Percentiles rank a stretch among this genome's conserved stretches.
Evolutionary conservation across 257 asterid species (phyloP).

Genomic region (Lavandula angustifolia): DNA sequence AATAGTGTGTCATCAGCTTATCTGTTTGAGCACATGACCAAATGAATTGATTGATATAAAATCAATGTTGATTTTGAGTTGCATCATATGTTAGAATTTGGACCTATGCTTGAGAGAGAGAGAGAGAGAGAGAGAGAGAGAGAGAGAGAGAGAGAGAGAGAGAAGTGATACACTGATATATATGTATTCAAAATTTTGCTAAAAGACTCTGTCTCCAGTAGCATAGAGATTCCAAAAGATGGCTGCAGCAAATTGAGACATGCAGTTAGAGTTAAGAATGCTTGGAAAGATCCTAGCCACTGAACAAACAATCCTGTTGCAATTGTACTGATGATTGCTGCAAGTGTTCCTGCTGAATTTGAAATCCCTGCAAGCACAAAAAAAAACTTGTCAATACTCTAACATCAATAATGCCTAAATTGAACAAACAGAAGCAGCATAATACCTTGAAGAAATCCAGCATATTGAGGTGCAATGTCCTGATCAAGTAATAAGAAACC

Average conservation of each 20-base stretch:
- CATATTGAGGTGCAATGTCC: conserved; percentile 92
- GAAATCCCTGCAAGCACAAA: conserved; percentile 59
- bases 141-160: too few species aligned
- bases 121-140: too few species aligned
- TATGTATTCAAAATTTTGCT: conserved; percentile 21
- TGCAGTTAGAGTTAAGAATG: conserved; percentile 85
- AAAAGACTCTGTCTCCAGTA: conserved; percentile 87
- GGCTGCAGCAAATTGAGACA: conserved; percentile 75
- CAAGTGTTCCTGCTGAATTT: conserved; percentile 91
- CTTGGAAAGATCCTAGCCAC: conserved; percentile 93
- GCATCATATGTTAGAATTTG: not conserved
- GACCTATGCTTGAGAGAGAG: too few species aligned
- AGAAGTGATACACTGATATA: not conserved
- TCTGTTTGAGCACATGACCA: too few species aligned
- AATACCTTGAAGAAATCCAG: conserved; percentile 88
- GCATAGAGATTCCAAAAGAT: conserved; percentile 84
- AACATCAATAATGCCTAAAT: too few species aligned
- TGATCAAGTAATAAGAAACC: conserved; percentile 38
- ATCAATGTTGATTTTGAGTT: not conserved
- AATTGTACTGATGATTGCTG: conserved; percentile 85
- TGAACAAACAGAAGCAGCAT: not conserved
- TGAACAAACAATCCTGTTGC: conserved; percentile 89
- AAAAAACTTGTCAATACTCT: not conserved
- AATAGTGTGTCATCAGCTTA: too few species aligned
- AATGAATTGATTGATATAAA: not conserved